Evolutionary conservation across 164 flowering plant genomes (phyloP).

Genomic region (Saururus chinensis): DNA sequence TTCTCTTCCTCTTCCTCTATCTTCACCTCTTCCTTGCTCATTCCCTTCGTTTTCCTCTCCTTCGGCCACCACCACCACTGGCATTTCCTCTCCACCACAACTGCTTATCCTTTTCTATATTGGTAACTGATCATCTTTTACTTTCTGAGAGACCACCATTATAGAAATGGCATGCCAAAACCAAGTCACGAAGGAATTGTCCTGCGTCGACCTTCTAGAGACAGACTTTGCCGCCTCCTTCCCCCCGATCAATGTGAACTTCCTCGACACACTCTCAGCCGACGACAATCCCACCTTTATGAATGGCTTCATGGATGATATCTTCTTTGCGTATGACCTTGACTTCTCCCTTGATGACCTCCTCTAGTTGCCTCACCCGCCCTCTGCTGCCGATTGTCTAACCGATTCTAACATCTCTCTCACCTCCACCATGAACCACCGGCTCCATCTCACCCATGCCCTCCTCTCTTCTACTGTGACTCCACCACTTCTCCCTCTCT

Average conservation of each 20-base stretch:
- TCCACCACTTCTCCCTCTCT: no score
- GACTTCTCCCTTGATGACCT: conserved; percentile 20
- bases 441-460: no score
- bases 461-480: no score
- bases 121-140: no score
- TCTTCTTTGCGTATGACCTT: conserved; percentile 14
- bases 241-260: conserved; percentile 33
- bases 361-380: conserved; percentile 27
- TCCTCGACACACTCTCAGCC: conserved; percentile 14
- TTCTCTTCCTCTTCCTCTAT: no score
- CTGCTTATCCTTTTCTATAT: no score
- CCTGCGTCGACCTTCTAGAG: conserved; percentile 1
- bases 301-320: conserved; percentile 20
- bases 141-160: no score
- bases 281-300: conserved; percentile 13
- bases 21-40: no score
- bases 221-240: conserved; percentile 10
- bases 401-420: conserved; percentile 24
- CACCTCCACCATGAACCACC: conserved; percentile 12
- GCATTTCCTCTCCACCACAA: no score
- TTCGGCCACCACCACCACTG: no score
- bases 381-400: conserved; percentile 12
- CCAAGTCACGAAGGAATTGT: conserved; percentile 4
- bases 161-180: no score
- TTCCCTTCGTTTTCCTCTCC: no score